phyloP scores from a whole-genome alignment of 23 red algal genomes.

The Gracilariopsis chorda region DNA sequence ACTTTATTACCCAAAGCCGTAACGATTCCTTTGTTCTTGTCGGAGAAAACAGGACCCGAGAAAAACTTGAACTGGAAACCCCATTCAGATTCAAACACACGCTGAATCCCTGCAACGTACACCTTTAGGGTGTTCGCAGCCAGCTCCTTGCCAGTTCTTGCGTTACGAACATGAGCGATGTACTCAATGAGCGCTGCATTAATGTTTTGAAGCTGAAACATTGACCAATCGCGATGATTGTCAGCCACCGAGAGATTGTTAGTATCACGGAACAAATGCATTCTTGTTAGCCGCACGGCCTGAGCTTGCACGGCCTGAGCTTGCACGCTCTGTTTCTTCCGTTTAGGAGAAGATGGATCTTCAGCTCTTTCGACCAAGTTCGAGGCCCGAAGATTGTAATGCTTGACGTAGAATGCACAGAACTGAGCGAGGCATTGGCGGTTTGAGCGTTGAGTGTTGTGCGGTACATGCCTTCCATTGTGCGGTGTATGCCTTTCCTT shows the following conservation, averaged over 20 bases:
- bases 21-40: background rate
- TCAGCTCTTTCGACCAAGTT: background rate
- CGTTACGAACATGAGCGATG: background rate
- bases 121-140: background rate
- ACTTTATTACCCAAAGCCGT: background rate
- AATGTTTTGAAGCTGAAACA: background rate
- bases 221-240: background rate
- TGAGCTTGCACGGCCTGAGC: no score
- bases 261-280: background rate
- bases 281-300: background rate
- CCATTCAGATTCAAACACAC: background rate
- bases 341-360: background rate
- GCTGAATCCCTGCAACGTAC: background rate
- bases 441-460: background rate
- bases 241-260: background rate
- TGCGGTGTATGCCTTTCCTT: background rate
- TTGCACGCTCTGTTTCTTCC: background rate
- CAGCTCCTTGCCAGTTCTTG: background rate
- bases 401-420: background rate
- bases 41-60: background rate
- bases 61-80: background rate
- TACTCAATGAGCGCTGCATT: background rate
- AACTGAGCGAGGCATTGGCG: background rate
- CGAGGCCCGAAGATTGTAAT: background rate
- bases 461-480: background rate